Conservation (phyloP, 192 early-diverging fungal species). For the Backusella australiensis region DNA sequence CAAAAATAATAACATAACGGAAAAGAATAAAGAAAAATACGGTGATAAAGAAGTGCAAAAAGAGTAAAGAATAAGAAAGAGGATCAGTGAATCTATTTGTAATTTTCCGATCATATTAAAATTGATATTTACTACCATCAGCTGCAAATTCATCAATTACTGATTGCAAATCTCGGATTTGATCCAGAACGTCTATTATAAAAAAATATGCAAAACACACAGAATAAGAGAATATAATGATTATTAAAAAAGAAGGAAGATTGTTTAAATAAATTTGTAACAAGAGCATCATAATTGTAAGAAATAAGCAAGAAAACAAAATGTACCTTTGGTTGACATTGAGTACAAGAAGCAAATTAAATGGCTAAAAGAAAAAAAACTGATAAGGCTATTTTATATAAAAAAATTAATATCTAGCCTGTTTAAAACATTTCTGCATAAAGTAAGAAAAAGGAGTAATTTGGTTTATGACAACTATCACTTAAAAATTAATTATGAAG, state of each 20-base stretch:
- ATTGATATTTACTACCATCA: neutral
- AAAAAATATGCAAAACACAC: neutral
- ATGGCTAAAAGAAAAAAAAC: neutral
- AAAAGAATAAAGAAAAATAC: neutral
- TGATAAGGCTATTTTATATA: neutral
- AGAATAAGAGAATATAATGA: neutral
- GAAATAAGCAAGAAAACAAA: neutral
- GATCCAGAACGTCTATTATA: constrained; percentile 20
- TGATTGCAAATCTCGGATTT: constrained; percentile 29
- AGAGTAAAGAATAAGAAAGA: neutral
- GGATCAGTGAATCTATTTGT: neutral
- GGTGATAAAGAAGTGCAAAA: neutral
- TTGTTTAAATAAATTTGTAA: neutral
- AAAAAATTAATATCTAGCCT: neutral
- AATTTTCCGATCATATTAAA: constrained; percentile 14
- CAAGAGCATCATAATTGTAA: neutral
- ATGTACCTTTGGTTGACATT: neutral
- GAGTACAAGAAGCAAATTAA: neutral
- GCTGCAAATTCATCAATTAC: constrained; percentile 29
- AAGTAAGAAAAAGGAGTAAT: constrained; percentile 7
- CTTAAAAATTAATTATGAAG: neutral
- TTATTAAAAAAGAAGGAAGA: neutral
- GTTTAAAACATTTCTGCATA: constrained; percentile 1
- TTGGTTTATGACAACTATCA: neutral
- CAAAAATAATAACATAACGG: neutral